Percentiles rank a stretch among this genome's conserved stretches.
Evolutionary conservation across 805 yeast species (phyloP).

Genomic region (Yarrowia keelungensis): DNA sequence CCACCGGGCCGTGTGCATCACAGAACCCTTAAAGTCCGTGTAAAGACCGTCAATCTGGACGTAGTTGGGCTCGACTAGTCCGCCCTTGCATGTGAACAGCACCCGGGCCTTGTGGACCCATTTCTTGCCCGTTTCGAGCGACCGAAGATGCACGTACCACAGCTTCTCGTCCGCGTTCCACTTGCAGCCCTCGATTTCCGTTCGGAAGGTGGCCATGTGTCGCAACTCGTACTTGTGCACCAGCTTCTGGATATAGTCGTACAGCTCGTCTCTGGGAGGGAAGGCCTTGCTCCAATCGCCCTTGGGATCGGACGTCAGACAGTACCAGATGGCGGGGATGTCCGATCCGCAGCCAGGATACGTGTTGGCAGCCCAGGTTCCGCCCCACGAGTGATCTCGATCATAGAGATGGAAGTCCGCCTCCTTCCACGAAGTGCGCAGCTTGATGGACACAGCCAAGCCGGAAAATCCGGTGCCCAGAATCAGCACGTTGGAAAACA

Average conservation of each 20-base stretch:
- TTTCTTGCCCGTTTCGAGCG: constrained; percentile 35
- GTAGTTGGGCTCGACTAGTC: constrained; percentile 40
- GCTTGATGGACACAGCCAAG: constrained; percentile 38
- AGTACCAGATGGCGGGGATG: constrained; percentile 43
- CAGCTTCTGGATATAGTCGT: constrained; percentile 40
- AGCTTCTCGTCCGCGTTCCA: constrained; percentile 40
- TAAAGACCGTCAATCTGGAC: constrained; percentile 40
- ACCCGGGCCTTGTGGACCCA: constrained; percentile 39
- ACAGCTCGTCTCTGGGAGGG: constrained; percentile 42
- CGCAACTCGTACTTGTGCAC: constrained; percentile 40
- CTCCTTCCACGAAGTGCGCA: constrained; percentile 23
- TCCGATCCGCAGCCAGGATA: constrained; percentile 44
- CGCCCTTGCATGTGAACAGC: constrained; percentile 41
- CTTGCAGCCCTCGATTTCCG: constrained; percentile 32
- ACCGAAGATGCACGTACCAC: constrained; percentile 38
- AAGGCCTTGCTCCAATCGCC: constrained; percentile 41
- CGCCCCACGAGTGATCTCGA: constrained; percentile 41
- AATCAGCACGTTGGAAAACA: constrained; percentile 33
- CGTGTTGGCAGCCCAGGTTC: constrained; percentile 44
- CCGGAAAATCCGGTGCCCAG: constrained; percentile 38
- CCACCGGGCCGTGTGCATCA: constrained; percentile 42
- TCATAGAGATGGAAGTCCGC: constrained; percentile 41
- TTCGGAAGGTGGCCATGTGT: constrained; percentile 34
- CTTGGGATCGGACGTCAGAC: constrained; percentile 42
- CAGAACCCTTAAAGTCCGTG: constrained; percentile 41